A percentile compares a stretch with the other conserved stretches of the same genome.
Evolutionary conservation across 140 eudicot genomes (phyloP).

Genomic region (Cichorium intybus): DNA sequence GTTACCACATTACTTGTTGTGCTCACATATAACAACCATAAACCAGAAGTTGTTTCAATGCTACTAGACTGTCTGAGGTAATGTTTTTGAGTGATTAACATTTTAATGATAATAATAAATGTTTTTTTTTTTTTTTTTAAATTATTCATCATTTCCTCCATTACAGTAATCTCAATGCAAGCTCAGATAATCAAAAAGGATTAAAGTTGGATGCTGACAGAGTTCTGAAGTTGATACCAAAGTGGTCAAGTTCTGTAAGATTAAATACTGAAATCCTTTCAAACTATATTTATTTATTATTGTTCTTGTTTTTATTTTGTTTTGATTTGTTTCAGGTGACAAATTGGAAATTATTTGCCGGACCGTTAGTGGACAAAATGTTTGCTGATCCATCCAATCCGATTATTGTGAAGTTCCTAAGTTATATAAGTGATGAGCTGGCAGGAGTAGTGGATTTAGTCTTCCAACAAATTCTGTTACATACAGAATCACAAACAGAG

Average conservation of each 20-base stretch:
- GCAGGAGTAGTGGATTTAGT: conserved; percentile 58
- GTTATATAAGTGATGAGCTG: conserved; percentile 73
- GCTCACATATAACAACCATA: conserved; percentile 52
- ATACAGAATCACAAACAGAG: conserved; percentile 55
- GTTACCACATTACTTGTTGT: conserved; percentile 46
- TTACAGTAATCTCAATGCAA: conserved; percentile 44
- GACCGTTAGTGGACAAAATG: conserved; percentile 77
- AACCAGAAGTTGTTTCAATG: conserved; percentile 52
- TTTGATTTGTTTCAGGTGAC: conserved; percentile 51
- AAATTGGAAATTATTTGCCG: conserved; percentile 59
- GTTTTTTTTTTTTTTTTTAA: background rate
- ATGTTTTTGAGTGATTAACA: background rate
- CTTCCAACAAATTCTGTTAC: conserved; percentile 53
- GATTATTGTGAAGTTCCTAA: conserved; percentile 60
- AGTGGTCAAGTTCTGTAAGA: conserved; percentile 77
- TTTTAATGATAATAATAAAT: background rate
- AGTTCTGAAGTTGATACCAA: conserved; percentile 72
- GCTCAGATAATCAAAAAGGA: conserved; percentile 41
- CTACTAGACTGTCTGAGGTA: conserved; percentile 81
- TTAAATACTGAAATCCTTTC: conserved; percentile 2
- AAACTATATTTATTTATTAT: background rate
- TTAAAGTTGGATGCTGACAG: conserved; percentile 47
- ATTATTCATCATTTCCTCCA: background rate
- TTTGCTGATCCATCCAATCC: conserved; percentile 82
- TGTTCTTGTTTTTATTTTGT: background rate